Base-by-base conservation (phyloP, 2,329 filamentous ascomycete species). In the Pseudogymnoascus sp. region DNA sequence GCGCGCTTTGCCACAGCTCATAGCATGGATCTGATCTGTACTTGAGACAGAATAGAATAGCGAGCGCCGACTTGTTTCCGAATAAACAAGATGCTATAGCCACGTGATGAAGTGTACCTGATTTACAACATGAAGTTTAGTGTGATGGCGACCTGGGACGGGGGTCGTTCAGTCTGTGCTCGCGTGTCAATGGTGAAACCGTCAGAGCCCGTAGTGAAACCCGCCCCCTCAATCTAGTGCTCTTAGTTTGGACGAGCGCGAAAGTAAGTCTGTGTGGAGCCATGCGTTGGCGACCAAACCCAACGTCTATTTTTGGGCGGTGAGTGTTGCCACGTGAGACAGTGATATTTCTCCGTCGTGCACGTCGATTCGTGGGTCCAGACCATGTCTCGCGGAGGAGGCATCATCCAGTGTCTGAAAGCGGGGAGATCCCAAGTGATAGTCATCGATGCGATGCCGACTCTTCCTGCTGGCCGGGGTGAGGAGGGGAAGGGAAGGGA, bases 1-100 rank as follows among this genome's bases (percentile, higher is more conserved):
- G 28, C 50, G 11, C 14, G n/a, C 34, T 16, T 18, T 16, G 28
- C 42, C 28, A 34, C 50, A 5, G 50, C 50, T 56, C 16, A 34
- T 56, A 56, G 50, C 50, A 56, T 56, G 50, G 28, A 56, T 56
- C 46, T 56, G n/a, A 34, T 34, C 50, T 56, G 50, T 56, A 56
- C 50, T 56, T 34, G 50, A 56, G 50, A 56, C 50, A 56, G 50
- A 56, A 53, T 53, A 53, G 46, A 53, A 56, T 56, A 21, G 50
- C 28, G 28, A 56, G 10, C 21, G 8, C 11, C 4, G 25, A 23
- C 46, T 53, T 53, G 46, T 53, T 53, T 31, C 25, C 28, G 28
- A 56, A 56, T 34, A 18, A 34, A 56, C 50, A 56, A 56, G 25
- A 18, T 56, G 18, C 50, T 31, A 34, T 10, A 34, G 25, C 50